Evolutionary conservation across 768 basidiomycete species (phyloP).

Genomic region (Candolleomyces efflorescens): DNA sequence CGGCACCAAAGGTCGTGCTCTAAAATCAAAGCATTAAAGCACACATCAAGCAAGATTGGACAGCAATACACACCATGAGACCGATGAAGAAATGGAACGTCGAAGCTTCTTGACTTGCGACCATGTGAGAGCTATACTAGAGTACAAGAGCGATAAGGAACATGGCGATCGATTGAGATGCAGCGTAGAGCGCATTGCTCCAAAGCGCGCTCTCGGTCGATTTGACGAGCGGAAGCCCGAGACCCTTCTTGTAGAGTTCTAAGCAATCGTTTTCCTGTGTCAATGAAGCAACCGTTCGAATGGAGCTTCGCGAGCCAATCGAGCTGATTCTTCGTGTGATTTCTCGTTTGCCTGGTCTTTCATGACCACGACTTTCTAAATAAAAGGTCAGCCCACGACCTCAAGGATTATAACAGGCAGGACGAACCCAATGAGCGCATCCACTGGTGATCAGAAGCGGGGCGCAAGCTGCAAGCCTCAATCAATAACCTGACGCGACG

Average conservation of each 20-base stretch:
- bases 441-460: slow-evolving; percentile 71
- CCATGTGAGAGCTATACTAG: slow-evolving; percentile 57
- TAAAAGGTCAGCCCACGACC: not conserved
- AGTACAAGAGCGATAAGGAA: slow-evolving; percentile 70
- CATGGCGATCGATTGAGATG: slow-evolving; percentile 64
- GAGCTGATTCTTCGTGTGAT: slow-evolving; percentile 75
- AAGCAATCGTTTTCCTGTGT: slow-evolving; percentile 73
- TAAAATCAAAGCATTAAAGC: slow-evolving; percentile 26
- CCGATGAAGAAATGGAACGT: slow-evolving; percentile 66
- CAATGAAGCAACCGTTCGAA: slow-evolving; percentile 82
- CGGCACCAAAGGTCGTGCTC: slow-evolving; percentile 34
- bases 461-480: slow-evolving; percentile 43
- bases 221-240: slow-evolving; percentile 60
- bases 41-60: not conserved
- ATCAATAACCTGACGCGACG: too few relatives aligned
- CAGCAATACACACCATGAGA: slow-evolving; percentile 52
- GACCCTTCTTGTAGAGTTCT: slow-evolving; percentile 47
- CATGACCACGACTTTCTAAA: slow-evolving; percentile 74
- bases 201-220: slow-evolving; percentile 52
- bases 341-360: slow-evolving; percentile 83
- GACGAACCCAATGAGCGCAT: slow-evolving; percentile 71
- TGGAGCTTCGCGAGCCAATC: slow-evolving; percentile 88
- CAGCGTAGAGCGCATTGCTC: slow-evolving; percentile 52
- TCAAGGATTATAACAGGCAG: not conserved
- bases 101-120: slow-evolving; percentile 40